These are phyloP conservation scores for Colletotrichum tropicicola DNA, from an alignment of 2,329 filamentous ascomycete genomes.

Conservation along the genomic window DNA sequence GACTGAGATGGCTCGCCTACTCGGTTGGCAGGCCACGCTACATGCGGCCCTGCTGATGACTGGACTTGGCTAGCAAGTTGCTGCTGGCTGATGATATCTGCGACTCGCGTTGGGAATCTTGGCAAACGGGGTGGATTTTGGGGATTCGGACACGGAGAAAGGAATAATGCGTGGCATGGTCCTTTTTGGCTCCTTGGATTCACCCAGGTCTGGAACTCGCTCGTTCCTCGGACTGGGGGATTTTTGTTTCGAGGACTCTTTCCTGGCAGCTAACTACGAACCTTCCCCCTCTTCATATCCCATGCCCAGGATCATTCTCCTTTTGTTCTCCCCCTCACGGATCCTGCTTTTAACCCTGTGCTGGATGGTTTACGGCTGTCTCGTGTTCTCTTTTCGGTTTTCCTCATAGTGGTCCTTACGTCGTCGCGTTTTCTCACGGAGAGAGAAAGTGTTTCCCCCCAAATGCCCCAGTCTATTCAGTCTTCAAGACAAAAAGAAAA, in stretches of 20 bases:
- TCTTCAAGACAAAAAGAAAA: slow-evolving; percentile 32
- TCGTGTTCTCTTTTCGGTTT: slow-evolving; percentile 31
- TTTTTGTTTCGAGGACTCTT: slow-evolving; percentile 13
- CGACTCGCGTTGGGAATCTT: slow-evolving; percentile 34
- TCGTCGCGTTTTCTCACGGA: slow-evolving; percentile 27
- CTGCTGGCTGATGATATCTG: slow-evolving; percentile 42
- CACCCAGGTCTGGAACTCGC: slow-evolving; percentile 10
- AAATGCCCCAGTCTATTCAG: slow-evolving; percentile 32
- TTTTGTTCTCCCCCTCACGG: slow-evolving; percentile 17
- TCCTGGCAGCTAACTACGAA: slow-evolving; percentile 27
- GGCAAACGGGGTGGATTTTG: slow-evolving; percentile 44
- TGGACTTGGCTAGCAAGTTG: slow-evolving; percentile 35
- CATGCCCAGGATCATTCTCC: slow-evolving; percentile 21
- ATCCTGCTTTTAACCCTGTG: slow-evolving; percentile 28
- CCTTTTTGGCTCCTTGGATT: slow-evolving; percentile 29
- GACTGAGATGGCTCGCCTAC: slow-evolving; percentile 41
- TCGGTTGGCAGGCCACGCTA: slow-evolving; percentile 3
- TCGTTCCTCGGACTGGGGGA: background rate
- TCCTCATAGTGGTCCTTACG: slow-evolving; percentile 30
- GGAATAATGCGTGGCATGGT: slow-evolving; percentile 50
- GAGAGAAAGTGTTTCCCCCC: slow-evolving; percentile 28
- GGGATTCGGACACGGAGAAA: slow-evolving; percentile 47
- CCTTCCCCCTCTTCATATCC: slow-evolving; percentile 18
- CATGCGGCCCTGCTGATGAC: slow-evolving; percentile 17
- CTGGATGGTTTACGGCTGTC: slow-evolving; percentile 33